These are phyloP conservation scores for Trichoderma aggressivum DNA, from an alignment of 2,329 filamentous ascomycete genomes.

Conservation along the genomic window DNA sequence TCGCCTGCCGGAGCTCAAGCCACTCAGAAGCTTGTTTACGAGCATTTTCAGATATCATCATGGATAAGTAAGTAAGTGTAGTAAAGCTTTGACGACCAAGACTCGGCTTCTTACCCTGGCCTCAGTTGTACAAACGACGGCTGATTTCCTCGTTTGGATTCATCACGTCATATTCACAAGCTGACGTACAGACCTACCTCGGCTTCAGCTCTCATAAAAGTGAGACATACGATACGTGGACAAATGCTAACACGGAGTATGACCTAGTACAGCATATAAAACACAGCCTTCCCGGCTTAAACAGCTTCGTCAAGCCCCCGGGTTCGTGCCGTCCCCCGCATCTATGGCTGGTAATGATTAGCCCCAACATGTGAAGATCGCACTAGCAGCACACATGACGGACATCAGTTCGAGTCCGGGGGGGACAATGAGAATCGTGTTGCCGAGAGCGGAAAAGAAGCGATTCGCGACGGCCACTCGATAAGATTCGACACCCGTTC, in stretches of 20 bases:
- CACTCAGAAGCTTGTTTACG: conserved; percentile 6
- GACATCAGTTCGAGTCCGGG: neutral
- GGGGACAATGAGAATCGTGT: neutral
- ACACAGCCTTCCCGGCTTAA: neutral
- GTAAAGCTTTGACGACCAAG: neutral
- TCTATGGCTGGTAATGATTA: neutral
- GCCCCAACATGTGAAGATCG: conserved; percentile 7
- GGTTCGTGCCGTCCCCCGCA: conserved; percentile 1
- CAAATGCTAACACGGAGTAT: neutral
- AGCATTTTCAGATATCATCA: neutral
- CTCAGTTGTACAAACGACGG: neutral
- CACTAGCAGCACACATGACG: neutral
- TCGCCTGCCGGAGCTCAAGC: neutral
- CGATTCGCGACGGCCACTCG: neutral
- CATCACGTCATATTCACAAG: neutral
- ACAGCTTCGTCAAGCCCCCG: neutral
- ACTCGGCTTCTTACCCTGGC: neutral
- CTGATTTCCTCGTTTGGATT: neutral
- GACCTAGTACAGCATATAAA: neutral
- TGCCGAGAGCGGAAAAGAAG: neutral
- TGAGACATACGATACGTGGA: neutral
- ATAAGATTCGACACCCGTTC: neutral
- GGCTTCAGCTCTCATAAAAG: neutral
- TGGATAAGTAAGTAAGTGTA: neutral
- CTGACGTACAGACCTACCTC: neutral